A percentile compares a stretch with the other conserved stretches of the same genome.
These are phyloP conservation scores for Podila minutissima DNA, from an alignment of 192 early-diverging fungal species.

Conservation along the genomic window DNA sequence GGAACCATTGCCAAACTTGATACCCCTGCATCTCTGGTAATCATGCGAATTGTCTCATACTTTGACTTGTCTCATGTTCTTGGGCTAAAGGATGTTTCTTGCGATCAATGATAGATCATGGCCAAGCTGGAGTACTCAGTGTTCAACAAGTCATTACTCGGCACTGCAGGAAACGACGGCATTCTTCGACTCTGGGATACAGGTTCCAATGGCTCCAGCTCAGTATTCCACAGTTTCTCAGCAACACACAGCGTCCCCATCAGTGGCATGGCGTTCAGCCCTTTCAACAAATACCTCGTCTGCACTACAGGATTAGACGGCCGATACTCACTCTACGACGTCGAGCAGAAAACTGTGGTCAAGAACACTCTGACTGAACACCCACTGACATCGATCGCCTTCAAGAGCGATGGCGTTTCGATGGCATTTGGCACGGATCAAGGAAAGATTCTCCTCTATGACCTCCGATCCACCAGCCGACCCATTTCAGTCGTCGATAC, in stretches of 20 bases:
- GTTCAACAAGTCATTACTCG: conserved; percentile 51
- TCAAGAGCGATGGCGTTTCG: conserved; percentile 53
- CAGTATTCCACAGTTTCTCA: conserved; percentile 49
- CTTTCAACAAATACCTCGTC: conserved; percentile 53
- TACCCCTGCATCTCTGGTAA: conserved; percentile 30
- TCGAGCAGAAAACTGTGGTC: conserved; percentile 50
- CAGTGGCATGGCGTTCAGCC: conserved; percentile 55
- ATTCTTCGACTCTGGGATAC: conserved; percentile 56
- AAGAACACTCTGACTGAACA: conserved; percentile 48
- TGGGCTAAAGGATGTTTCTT: not conserved
- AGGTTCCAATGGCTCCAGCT: conserved; percentile 22
- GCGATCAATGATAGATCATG: conserved; percentile 12
- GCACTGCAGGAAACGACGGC: conserved; percentile 52
- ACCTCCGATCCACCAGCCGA: conserved; percentile 47
- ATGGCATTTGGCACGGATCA: conserved; percentile 53
- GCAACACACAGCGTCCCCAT: conserved; percentile 43
- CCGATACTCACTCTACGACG: conserved; percentile 53
- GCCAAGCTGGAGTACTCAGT: conserved; percentile 46
- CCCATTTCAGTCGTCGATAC: conserved; percentile 46
- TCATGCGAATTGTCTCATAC: not conserved
- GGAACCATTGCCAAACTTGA: conserved; percentile 24
- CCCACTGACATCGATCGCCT: conserved; percentile 48
- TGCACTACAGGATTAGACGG: conserved; percentile 52
- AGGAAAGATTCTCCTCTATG: conserved; percentile 56
- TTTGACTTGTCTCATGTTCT: not conserved